phyloP scores from a whole-genome alignment of 495 filamentous ascomycete genomes.

The Cenococcum geophilum region DNA sequence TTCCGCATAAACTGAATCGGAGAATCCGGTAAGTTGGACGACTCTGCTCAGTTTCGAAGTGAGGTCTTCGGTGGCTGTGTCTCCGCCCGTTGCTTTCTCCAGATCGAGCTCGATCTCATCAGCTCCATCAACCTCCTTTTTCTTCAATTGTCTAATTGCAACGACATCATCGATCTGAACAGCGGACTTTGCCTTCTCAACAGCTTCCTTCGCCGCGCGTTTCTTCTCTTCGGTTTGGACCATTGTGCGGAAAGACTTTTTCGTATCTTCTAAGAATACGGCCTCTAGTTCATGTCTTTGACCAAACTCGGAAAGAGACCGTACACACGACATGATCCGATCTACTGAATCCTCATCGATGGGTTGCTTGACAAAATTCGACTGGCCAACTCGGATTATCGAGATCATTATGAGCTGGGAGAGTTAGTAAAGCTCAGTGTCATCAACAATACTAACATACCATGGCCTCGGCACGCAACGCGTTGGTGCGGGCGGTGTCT shows the following conservation, averaged over 20 bases:
- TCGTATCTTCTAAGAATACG: constrained; percentile 91
- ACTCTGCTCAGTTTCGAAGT: constrained; percentile 92
- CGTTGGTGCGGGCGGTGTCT: constrained; percentile 83
- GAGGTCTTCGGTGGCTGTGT: constrained; percentile 74
- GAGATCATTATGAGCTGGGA: neutral
- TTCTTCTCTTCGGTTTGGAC: constrained; percentile 98
- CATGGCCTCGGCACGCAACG: constrained; percentile 95
- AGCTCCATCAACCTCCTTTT: constrained; percentile 72
- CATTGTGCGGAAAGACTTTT: constrained; percentile 96
- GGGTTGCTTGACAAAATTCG: constrained; percentile 91
- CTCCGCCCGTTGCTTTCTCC: constrained; percentile 89
- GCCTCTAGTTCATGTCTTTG: constrained; percentile 83
- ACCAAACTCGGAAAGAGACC: constrained; percentile 85
- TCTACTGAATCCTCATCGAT: constrained; percentile 98
- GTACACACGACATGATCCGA: constrained; percentile 93
- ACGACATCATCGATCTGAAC: constrained; percentile 94
- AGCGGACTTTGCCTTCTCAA: constrained; percentile 87
- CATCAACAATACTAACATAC: constrained; percentile 36
- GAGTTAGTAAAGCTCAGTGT: neutral
- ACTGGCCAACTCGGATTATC: constrained; percentile 94
- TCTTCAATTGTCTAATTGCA: constrained; percentile 83
- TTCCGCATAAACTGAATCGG: constrained; percentile 95
- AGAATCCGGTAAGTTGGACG: constrained; percentile 97
- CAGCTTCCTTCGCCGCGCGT: constrained; percentile 80
- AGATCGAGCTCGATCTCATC: constrained; percentile 87